Percentiles rank a stretch among this genome's conserved stretches.
These are phyloP conservation scores for Epipyxis sp. DNA, from an alignment of 108 stramenopile species.

Conservation along the genomic window DNA sequence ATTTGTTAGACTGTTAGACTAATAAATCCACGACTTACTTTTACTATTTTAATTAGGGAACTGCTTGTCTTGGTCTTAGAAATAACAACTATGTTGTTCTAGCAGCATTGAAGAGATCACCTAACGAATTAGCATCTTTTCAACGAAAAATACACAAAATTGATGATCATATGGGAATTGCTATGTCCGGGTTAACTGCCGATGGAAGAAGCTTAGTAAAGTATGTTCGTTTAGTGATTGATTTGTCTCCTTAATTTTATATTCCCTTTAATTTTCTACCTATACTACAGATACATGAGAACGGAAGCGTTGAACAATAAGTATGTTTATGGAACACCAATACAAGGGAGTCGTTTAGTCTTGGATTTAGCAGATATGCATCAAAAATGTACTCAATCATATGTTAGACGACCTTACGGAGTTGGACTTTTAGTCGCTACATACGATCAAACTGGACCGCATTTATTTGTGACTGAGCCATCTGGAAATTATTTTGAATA, in stretches of 20 bases:
- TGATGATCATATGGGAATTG: conserved; percentile 93
- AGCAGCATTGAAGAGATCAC: conserved; percentile 83
- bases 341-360: conserved; percentile 82
- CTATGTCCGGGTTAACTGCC: conserved; percentile 93
- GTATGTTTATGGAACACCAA: conserved; percentile 87
- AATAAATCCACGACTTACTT: not conserved
- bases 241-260: not conserved
- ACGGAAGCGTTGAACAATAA: conserved; percentile 95
- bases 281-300: conserved; percentile 44
- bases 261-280: not conserved
- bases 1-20: too few species aligned
- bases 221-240: conserved; percentile 64
- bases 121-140: conserved; percentile 87
- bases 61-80: conserved; percentile 38
- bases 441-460: conserved; percentile 71
- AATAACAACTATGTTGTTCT: conserved; percentile 77
- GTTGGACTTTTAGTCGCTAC: conserved; percentile 88
- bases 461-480: conserved; percentile 94
- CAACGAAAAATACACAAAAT: conserved; percentile 95
- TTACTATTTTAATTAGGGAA: not conserved
- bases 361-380: conserved; percentile 93
- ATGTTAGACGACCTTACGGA: conserved; percentile 94
- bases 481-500: conserved; percentile 94
- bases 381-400: conserved; percentile 96
- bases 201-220: conserved; percentile 93